Conservation (phyloP, 176 grass and related monocot species). For the Secale cereale region DNA sequence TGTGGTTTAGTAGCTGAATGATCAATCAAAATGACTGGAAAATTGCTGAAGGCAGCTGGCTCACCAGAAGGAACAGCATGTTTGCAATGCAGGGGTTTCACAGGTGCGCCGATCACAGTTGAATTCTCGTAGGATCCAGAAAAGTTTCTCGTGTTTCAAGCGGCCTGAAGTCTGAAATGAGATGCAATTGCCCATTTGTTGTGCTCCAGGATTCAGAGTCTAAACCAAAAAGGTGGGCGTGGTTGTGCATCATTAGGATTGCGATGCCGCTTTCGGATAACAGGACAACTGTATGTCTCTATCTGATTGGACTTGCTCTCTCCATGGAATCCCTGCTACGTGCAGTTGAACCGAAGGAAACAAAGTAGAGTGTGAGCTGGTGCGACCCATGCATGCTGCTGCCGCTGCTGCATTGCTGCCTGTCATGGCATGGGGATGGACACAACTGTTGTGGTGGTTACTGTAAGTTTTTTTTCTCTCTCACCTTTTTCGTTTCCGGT, state of each 20-base stretch:
- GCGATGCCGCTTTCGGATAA: constrained; percentile 24
- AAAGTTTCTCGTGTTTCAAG: neutral
- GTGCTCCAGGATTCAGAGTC: constrained; percentile 1
- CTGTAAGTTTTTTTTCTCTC: constrained; percentile 15
- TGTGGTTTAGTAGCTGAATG: constrained; percentile 11
- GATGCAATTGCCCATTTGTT: neutral
- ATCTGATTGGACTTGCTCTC: constrained; percentile 37
- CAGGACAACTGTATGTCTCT: constrained; percentile 21
- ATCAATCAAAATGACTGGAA: neutral
- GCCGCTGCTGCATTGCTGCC: constrained; percentile 21
- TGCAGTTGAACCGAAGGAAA: constrained; percentile 42
- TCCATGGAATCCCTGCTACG: constrained; percentile 30
- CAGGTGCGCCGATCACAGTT: neutral
- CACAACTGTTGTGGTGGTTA: neutral
- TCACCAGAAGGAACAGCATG: neutral
- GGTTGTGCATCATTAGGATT: constrained; percentile 33
- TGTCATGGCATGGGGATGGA: constrained; percentile 14
- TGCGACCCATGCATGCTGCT: constrained; percentile 32
- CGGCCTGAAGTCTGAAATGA: constrained; percentile 8
- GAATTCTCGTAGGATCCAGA: neutral
- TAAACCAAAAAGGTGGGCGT: constrained; percentile 28
- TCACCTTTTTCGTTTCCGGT: neutral
- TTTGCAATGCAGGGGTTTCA: neutral
- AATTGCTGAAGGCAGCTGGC: constrained; percentile 22
- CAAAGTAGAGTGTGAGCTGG: constrained; percentile 40